Evolutionary conservation across 2,329 filamentous ascomycete genomes (phyloP), one percentile per base, ranked within the genome.

Genomic region (Aspergillus eucalypticola): DNA sequence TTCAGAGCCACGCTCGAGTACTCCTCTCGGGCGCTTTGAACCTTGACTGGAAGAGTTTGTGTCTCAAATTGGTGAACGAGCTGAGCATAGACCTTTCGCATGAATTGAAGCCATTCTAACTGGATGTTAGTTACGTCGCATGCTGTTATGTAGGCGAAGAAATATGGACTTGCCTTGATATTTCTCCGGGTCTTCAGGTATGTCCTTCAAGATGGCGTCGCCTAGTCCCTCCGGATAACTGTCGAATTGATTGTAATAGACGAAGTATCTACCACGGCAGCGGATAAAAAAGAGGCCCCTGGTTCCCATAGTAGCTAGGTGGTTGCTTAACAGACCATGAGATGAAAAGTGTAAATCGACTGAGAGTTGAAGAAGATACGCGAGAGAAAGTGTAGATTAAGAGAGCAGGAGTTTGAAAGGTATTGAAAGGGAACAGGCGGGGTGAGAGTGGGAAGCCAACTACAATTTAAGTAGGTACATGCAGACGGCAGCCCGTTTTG

Each of bases 201-300:
- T 66, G 6, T 60, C 15, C 4, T 56, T 21, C 6, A 66, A 54
- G 8, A 67, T 63, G 8, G 55, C 61, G 1, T 53, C 46, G 7
- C 66, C 63, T 17, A 67, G 60, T 3, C 64, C 63, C 25, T 67
- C 66, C 15, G 61, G 64, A 15, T 66, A 66, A 29, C 61, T 66
- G 54, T 67, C 64, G 10, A 48, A 61, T 8, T 63, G 58, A 27
- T 65, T 67, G 39, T 61, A 62, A 54, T 66, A 65, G 55, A 61
- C 39, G 21, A 64, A 66, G 52, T 64, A 67, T 63, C 64, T 61
- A 53, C 64, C 61, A 13, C 56, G 58, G 44, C 60, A 67, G 46
- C 63, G 64, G 32, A 65, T 32, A 46, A 64, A 58, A 39, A 63
- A 2, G 39, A 64, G 57, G 23, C 60, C 64, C 48, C 60, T 59